Base-by-base conservation (phyloP, 768 basidiomycete species). In the Pleurotus djamor region DNA sequence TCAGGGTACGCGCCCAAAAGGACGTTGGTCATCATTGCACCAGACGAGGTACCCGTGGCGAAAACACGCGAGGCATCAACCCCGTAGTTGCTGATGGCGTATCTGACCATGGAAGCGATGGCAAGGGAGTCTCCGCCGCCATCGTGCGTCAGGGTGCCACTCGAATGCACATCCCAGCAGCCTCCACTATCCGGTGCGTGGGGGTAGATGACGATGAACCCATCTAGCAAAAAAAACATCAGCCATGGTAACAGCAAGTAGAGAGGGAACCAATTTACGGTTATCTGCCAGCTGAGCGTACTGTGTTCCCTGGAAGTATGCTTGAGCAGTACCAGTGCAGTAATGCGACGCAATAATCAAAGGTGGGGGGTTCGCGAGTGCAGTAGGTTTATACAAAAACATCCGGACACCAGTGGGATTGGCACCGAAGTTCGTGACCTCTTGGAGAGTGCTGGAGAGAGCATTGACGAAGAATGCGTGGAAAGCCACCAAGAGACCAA, bases 21-120 rank as follows among this genome's bases (percentile, higher is more conserved):
- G 28, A 84, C 83, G 63, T 79, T 81, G 58, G 83, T 84, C 83
- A 84, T 85, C 84, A 85, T 86, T 0, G 76, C 79, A 44, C 83
- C 84, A 1, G 82, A 83, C 2, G 78, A 79, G 2, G 76, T 75
- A 12, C 83, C 83, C 35, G 80, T 80, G 33, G 76, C 77, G 67
- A 78, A 84, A 59, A 84, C 82, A 44, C 75, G 74, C n/a, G 59
- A 64, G 2, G 79, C 34, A 60, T 83, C 77, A 37, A 81, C 82
- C 33, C 73, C 74, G 59, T 72, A 82, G 70, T 73, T 82, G 28
- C 70, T 52, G 52, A 84, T 79, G 13, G 83, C 79, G 63, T 76
- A 84, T 43, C 75, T 71, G 38, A 79, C 74, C 67, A 76, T 74
- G 28, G 71, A 77, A 0, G 74, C 80, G 61, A 85, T 83, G 7